Evolutionary conservation across 1,284 basidiomycete genomes (phyloP).

Genomic region (Xerocomus minutiporus): DNA sequence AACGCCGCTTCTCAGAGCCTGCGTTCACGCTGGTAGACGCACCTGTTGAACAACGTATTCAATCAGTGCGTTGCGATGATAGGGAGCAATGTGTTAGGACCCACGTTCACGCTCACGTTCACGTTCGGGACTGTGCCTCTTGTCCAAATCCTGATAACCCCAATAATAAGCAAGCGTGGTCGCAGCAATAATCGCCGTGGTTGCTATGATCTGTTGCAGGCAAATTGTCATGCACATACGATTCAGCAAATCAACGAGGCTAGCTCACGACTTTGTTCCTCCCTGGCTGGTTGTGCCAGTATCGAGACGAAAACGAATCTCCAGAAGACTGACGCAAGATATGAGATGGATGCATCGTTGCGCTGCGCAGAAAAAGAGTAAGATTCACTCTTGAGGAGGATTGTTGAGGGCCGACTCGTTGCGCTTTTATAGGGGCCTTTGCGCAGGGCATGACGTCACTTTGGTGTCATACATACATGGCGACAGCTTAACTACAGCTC

Average conservation of each 20-base stretch:
- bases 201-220: conserved; percentile 26
- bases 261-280: conserved; percentile 32
- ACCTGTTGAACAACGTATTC: conserved; percentile 7
- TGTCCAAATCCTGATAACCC: conserved; percentile 33
- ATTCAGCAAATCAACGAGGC: neutral
- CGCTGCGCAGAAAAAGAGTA: neutral
- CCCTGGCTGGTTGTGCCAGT: conserved; percentile 33
- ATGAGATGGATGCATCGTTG: conserved; percentile 25
- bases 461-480: neutral
- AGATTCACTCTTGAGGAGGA: neutral
- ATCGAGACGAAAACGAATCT: conserved; percentile 28
- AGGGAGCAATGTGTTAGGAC: neutral
- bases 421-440: conserved; percentile 19
- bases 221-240: neutral
- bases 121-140: conserved; percentile 26
- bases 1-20: conserved; percentile 23
- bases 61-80: neutral
- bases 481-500: too few species aligned
- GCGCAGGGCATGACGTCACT: conserved; percentile 25
- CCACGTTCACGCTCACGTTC: conserved; percentile 10
- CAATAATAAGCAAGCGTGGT: conserved; percentile 35
- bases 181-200: conserved; percentile 25
- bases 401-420: conserved; percentile 17
- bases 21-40: conserved; percentile 10
- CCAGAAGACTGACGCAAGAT: conserved; percentile 23